Evolutionary conservation across 768 basidiomycete species (phyloP), one percentile per base, ranked within the genome.

Genomic region (Pholiota molesta): DNA sequence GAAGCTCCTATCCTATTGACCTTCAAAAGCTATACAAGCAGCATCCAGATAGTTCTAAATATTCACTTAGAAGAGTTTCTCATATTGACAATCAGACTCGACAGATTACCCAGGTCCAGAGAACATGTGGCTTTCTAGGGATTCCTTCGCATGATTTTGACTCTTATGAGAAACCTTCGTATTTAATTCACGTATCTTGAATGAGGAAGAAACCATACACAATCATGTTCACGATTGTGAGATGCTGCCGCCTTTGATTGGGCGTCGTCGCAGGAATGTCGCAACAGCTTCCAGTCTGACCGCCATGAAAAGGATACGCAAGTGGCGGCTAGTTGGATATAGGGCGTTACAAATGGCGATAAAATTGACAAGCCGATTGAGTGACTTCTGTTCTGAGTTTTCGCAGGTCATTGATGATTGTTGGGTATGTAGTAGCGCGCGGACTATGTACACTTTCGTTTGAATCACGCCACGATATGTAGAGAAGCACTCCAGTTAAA

Each of bases 311-410:
- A 10, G 10, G 47, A 49, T 23, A 2, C 8, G 23, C 8, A 26
- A 10, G 13, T 26, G 7, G 23, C 21, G n/a, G n/a, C 13, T 6
- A 26, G 19, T 49, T 49, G 47, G 47, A 49, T 49, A 49, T 49
- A 49, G 47, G 47, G 47, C 28, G 47, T 49, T 49, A 49, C 47
- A 26, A 26, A 49, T 49, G 47, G 21, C 23, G 47, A 49, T 49
- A 23, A 10, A 49, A 49, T 21, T 44, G 42, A 44, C 42, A 44
- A 21, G 42, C 9, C 19, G 42, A 17, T n/a, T 44, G 2, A 37
- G 9, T 26, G 47, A 14, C 47, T 49, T 49, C 47, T 49, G 9
- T 49, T 49, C 47, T 47, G 26, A 6, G 19, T 11, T 47, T 5
- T 49, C 47, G 19, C 26, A 26, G 19, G 23, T 49, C 47, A 23